phyloP scores from a whole-genome alignment of 495 filamentous ascomycete species.

The Penicillium dipodomyicola region DNA sequence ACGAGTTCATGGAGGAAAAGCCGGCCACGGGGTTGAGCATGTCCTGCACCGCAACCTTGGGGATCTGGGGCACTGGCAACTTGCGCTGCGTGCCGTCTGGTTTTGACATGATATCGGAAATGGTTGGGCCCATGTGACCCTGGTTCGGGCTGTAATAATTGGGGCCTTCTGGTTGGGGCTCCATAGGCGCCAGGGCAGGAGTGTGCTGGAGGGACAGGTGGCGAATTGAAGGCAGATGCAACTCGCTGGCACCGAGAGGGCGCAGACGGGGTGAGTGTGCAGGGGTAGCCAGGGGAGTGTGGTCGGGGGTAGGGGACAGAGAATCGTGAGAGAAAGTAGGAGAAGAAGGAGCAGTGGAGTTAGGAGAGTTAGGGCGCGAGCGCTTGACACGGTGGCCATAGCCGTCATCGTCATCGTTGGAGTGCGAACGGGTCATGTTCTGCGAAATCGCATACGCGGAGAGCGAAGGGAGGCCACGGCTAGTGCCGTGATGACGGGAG shows the following conservation, averaged over 20 bases:
- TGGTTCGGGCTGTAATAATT: conserved; percentile 56
- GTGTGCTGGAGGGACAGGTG: conserved; percentile 82
- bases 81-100: conserved; percentile 86
- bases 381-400: conserved; percentile 78
- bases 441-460: conserved; percentile 77
- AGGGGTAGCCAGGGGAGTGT: conserved; percentile 92
- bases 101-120: conserved; percentile 89
- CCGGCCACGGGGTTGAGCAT: conserved; percentile 66
- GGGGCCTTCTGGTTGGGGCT: conserved; percentile 63
- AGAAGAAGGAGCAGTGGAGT: conserved; percentile 92
- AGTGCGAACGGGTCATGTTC: conserved; percentile 87
- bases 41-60: conserved; percentile 87
- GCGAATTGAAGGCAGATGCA: conserved; percentile 83
- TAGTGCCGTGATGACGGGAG: conserved; percentile 57
- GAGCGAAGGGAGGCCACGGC: conserved; percentile 69
- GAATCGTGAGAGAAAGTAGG: conserved; percentile 98
- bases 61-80: conserved; percentile 85
- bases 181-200: conserved; percentile 91
- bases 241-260: conserved; percentile 65
- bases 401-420: conserved; percentile 77
- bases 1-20: conserved; percentile 56
- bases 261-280: conserved; percentile 91
- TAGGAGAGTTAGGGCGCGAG: conserved; percentile 87
- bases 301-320: conserved; percentile 91
- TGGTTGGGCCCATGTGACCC: conserved; percentile 62